Conservation (phyloP, 768 basidiomycete species). For the Solioccasus polychromus region DNA sequence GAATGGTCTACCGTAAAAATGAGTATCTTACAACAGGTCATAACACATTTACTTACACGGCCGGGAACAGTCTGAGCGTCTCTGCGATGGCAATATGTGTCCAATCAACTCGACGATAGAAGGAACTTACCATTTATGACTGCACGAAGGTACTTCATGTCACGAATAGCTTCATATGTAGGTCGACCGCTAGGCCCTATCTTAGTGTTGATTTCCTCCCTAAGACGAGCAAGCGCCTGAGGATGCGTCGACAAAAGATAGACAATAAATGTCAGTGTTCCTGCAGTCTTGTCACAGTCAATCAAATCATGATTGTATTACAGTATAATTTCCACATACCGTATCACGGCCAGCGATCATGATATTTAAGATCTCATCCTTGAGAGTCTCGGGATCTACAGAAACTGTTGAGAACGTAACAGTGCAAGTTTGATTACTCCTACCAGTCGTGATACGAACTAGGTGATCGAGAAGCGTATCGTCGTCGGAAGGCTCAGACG, state of each 20-base stretch:
- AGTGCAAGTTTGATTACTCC: constrained; percentile 8
- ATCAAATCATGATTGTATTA: background rate
- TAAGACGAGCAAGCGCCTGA: constrained; percentile 42
- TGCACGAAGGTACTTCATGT: constrained; percentile 63
- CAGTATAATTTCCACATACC: constrained; percentile 5
- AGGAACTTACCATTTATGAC: constrained; percentile 53
- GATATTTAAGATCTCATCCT: constrained; percentile 35
- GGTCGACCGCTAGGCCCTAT: constrained; percentile 50
- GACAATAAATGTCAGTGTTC: constrained; percentile 34
- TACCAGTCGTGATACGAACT: constrained; percentile 47
- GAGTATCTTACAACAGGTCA: background rate
- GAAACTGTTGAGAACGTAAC: constrained; percentile 13
- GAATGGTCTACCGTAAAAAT: constrained; percentile 36
- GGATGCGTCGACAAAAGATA: constrained; percentile 53
- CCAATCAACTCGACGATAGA: background rate
- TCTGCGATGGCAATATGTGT: constrained; percentile 30
- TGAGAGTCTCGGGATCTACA: constrained; percentile 27
- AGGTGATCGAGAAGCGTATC: constrained; percentile 57
- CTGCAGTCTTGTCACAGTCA: constrained; percentile 36
- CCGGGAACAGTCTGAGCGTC: constrained; percentile 54
- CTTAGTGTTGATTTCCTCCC: constrained; percentile 51
- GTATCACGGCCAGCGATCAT: constrained; percentile 33
- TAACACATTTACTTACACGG: constrained; percentile 32
- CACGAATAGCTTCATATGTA: constrained; percentile 51
- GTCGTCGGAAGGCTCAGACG: constrained; percentile 36